A percentile compares a stretch with the other conserved stretches of the same genome.
Conservation (phyloP, 1,284 basidiomycete genomes). For the Ceratobasidium sp. region DNA sequence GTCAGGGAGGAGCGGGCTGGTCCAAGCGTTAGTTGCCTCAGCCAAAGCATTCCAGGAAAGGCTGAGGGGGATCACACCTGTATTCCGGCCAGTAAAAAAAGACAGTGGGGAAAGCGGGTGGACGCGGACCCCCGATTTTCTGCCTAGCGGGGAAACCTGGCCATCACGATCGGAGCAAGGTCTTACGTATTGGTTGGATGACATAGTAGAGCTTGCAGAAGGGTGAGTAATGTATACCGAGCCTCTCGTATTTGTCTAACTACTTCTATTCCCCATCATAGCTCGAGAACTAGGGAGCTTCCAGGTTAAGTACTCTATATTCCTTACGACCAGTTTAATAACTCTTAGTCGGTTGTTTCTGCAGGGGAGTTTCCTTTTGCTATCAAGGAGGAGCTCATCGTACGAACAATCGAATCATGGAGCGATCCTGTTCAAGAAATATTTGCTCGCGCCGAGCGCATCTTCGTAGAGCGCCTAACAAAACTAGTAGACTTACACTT, state of each 20-base stretch:
- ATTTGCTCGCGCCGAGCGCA: constrained; percentile 32
- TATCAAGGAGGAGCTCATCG: constrained; percentile 39
- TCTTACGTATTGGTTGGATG: constrained; percentile 31
- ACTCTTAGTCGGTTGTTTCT: background rate
- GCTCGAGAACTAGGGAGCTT: constrained; percentile 35
- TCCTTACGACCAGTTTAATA: background rate
- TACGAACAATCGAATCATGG: constrained; percentile 32
- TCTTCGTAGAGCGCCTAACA: constrained; percentile 41
- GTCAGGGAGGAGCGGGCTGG: constrained; percentile 24
- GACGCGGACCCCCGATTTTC: constrained; percentile 9
- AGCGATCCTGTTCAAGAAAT: constrained; percentile 24
- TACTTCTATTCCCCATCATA: background rate
- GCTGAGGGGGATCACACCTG: constrained; percentile 35
- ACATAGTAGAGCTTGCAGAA: constrained; percentile 36
- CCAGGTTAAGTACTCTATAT: constrained; percentile 1
- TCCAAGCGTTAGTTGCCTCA: constrained; percentile 28
- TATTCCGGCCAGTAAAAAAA: constrained; percentile 19
- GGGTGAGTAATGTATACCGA: constrained; percentile 2
- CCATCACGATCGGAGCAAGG: constrained; percentile 26
- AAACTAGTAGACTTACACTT: constrained; percentile 38
- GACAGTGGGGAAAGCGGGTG: background rate
- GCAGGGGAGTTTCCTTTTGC: constrained; percentile 46
- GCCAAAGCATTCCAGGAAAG: constrained; percentile 36
- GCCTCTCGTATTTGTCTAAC: background rate
- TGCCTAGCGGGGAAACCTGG: constrained; percentile 31